Conservation (phyloP, 2,329 filamentous ascomycete species). For the Fusarium temperatum region DNA sequence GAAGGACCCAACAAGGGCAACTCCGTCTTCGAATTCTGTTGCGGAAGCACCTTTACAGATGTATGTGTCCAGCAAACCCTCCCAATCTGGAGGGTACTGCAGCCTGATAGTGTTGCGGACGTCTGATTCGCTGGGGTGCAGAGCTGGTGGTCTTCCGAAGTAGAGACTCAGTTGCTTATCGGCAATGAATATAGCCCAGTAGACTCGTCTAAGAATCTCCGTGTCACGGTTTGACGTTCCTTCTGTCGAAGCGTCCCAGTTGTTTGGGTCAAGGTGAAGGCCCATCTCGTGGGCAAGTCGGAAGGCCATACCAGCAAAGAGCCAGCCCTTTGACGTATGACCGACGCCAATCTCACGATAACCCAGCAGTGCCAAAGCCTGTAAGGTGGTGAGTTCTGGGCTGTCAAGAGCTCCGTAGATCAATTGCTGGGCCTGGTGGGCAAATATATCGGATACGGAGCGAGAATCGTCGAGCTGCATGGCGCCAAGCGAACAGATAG, state of each 20-base stretch:
- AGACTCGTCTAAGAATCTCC: slow-evolving; percentile 59
- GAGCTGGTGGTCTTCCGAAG: slow-evolving; percentile 59
- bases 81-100: slow-evolving; percentile 60
- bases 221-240: slow-evolving; percentile 47
- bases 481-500: slow-evolving; percentile 59
- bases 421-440: slow-evolving; percentile 55
- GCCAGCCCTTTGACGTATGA: slow-evolving; percentile 59
- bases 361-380: slow-evolving; percentile 56
- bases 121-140: slow-evolving; percentile 60
- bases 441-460: slow-evolving; percentile 54
- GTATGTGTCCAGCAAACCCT: slow-evolving; percentile 57
- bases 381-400: slow-evolving; percentile 57
- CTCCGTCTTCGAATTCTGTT: slow-evolving; percentile 58
- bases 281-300: slow-evolving; percentile 62
- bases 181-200: slow-evolving; percentile 60
- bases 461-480: slow-evolving; percentile 54
- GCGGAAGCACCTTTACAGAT: slow-evolving; percentile 54
- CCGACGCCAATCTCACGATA: slow-evolving; percentile 59
- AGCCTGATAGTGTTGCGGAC: slow-evolving; percentile 59
- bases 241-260: slow-evolving; percentile 55
- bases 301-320: slow-evolving; percentile 62
- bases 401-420: slow-evolving; percentile 55
- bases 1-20: slow-evolving; percentile 55
- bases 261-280: slow-evolving; percentile 60
- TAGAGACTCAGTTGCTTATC: slow-evolving; percentile 62